Conservation (phyloP, 176 grass and related monocot genomes). For the Thalia dealbata region DNA sequence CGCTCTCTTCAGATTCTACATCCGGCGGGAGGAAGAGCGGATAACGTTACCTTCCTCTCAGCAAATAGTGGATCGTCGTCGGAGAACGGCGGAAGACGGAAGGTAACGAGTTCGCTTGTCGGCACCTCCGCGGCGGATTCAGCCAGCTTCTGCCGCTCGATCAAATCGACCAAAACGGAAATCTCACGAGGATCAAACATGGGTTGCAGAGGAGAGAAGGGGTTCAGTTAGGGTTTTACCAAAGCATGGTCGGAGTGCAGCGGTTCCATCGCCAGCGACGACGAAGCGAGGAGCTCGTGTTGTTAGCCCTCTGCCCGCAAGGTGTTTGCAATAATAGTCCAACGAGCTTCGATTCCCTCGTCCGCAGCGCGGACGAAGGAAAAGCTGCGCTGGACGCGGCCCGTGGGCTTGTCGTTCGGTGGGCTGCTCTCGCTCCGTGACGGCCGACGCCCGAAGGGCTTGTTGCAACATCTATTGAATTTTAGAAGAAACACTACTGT, state of each 20-base stretch:
- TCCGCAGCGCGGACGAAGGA: too few relatives aligned
- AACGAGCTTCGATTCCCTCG: background rate
- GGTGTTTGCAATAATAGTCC: background rate
- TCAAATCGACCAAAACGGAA: background rate
- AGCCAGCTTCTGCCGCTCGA: background rate
- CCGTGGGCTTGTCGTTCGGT: too few relatives aligned
- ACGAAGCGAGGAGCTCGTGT: background rate
- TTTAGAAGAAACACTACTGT: too few relatives aligned
- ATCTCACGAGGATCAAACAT: background rate
- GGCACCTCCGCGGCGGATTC: conserved; percentile 9
- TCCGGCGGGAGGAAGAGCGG: background rate
- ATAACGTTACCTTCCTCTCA: conserved; percentile 52
- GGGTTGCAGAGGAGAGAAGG: background rate
- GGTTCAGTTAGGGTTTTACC: conserved; percentile 9
- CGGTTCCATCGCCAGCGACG: background rate
- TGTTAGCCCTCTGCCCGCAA: background rate
- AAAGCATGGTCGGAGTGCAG: background rate
- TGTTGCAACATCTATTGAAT: too few relatives aligned
- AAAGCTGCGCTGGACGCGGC: too few relatives aligned
- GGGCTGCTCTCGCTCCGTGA: too few relatives aligned
- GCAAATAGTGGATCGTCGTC: conserved; percentile 36
- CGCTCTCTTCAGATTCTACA: background rate
- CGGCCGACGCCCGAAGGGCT: too few relatives aligned
- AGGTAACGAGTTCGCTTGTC: background rate
- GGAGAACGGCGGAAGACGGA: conserved; percentile 35